Conservation (phyloP, 208 protist genomes). For the Leptomonas seymouri region DNA sequence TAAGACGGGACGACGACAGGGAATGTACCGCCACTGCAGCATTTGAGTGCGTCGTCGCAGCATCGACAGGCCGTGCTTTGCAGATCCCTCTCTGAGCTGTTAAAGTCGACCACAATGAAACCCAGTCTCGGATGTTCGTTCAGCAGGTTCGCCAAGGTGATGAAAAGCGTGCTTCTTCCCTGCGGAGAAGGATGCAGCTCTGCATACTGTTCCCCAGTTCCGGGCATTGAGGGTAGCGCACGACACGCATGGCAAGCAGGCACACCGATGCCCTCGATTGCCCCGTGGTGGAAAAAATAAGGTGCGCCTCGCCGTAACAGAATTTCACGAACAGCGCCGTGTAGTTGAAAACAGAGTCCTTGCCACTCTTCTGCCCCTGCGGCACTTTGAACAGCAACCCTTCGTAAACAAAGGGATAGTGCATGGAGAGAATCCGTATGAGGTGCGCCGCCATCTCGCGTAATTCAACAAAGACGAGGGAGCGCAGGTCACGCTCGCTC, state of each 20-base stretch:
- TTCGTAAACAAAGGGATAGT: not conserved
- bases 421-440: not conserved
- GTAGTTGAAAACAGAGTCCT: not conserved
- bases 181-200: conserved; percentile 66
- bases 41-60: not conserved
- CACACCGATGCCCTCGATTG: conserved; percentile 80
- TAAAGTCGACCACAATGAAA: conserved; percentile 6
- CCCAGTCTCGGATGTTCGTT: conserved; percentile 18
- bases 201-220: conserved; percentile 63
- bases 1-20: not conserved
- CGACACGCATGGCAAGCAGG: conserved; percentile 62
- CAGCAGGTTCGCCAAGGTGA: conserved; percentile 35
- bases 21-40: not conserved
- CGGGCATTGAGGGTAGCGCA: conserved; percentile 48
- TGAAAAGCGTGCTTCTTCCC: conserved; percentile 43
- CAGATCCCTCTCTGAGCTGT: not conserved
- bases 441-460: conserved; percentile 3
- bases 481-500: not conserved
- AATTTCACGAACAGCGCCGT: conserved; percentile 45
- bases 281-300: conserved; percentile 77
- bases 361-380: conserved; percentile 1
- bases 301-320: conserved; percentile 31
- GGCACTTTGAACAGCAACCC: conserved; percentile 15
- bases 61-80: not conserved
- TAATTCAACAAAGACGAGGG: conserved; percentile 18